Conservation (phyloP, 768 basidiomycete genomes). For the Dacryopinax spathularia region DNA sequence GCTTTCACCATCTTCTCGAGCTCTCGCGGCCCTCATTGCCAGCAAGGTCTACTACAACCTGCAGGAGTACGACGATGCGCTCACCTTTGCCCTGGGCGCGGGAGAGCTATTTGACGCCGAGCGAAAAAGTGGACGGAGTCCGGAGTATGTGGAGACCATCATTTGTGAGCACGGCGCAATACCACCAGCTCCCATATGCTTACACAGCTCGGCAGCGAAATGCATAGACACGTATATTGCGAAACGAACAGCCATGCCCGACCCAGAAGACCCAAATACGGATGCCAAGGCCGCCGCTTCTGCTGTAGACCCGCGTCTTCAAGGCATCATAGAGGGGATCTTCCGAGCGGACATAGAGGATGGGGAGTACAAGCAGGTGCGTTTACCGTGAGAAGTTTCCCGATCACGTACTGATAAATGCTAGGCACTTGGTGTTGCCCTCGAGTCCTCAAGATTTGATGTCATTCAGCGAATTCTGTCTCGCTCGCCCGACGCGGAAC, state of each 20-base stretch:
- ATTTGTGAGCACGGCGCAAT: constrained; percentile 49
- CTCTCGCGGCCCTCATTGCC: constrained; percentile 79
- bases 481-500: constrained; percentile 54
- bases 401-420: background rate
- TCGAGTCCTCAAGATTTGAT: constrained; percentile 81
- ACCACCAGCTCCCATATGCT: background rate
- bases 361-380: constrained; percentile 79
- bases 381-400: background rate
- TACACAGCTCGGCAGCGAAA: constrained; percentile 45
- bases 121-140: constrained; percentile 43
- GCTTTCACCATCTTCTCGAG: constrained; percentile 56
- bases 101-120: constrained; percentile 74
- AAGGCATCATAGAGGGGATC: constrained; percentile 76
- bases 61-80: constrained; percentile 86
- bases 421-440: constrained; percentile 86
- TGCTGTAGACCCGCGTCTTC: constrained; percentile 59
- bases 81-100: constrained; percentile 87
- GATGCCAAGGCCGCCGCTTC: background rate
- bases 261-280: background rate
- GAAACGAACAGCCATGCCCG: background rate
- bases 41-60: constrained; percentile 98
- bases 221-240: constrained; percentile 90
- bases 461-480: constrained; percentile 66
- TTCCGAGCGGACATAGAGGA: constrained; percentile 74
- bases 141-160: constrained; percentile 89